Evolutionary conservation across 2,329 filamentous ascomycete genomes (phyloP).

Genomic region (Gaeumannomyces sp.): DNA sequence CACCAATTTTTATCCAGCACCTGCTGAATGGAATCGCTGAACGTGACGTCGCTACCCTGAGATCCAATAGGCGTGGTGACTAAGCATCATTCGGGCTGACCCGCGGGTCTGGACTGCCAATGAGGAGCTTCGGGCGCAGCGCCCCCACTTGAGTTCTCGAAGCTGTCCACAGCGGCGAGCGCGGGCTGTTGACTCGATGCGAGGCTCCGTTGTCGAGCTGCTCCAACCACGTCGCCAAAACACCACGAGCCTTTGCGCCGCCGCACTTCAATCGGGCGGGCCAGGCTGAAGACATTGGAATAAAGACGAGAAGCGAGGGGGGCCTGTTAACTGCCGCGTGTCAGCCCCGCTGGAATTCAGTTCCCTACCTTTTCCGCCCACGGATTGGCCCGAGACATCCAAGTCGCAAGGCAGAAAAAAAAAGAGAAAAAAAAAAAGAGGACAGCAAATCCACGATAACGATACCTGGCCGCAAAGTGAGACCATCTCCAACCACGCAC

Average conservation of each 20-base stretch:
- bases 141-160: not conserved
- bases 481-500: not conserved
- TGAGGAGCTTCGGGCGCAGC: not conserved
- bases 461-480: not conserved
- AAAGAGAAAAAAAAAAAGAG: not conserved
- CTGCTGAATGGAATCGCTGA: not conserved
- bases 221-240: not conserved
- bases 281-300: too few species aligned
- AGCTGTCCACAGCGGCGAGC: not conserved
- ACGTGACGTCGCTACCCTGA: slow-evolving; percentile 4
- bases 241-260: not conserved
- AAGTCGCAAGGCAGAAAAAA: not conserved
- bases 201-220: not conserved
- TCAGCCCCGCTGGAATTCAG: too few species aligned
- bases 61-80: slow-evolving; percentile 2
- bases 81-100: slow-evolving; percentile 2
- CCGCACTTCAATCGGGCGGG: not conserved
- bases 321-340: too few species aligned
- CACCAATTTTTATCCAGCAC: not conserved
- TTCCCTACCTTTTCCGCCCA: too few species aligned
- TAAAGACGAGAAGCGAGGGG: too few species aligned
- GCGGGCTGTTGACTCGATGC: not conserved
- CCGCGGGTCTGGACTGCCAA: not conserved
- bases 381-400: too few species aligned
- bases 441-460: not conserved